phyloP scores from a whole-genome alignment of 768 basidiomycete genomes.

The Filobasidium floriforme region DNA sequence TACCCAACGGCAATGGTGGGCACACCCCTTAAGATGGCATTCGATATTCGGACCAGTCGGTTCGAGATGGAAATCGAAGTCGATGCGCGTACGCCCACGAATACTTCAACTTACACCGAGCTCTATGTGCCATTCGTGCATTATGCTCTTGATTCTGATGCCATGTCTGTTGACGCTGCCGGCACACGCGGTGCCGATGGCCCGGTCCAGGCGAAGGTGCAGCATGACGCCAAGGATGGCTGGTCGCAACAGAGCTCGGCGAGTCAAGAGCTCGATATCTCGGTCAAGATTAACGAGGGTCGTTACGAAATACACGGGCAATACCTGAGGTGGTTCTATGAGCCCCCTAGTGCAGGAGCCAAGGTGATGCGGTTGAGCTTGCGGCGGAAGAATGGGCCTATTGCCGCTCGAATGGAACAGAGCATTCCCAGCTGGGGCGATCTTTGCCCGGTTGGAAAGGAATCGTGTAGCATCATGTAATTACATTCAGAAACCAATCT shows the following conservation, averaged over 20 bases:
- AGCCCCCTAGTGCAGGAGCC: background rate
- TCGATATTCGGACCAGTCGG: slow-evolving; percentile 63
- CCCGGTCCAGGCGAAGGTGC: slow-evolving; percentile 32
- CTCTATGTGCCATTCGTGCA: slow-evolving; percentile 86
- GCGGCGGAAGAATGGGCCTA: slow-evolving; percentile 48
- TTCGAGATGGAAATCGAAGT: slow-evolving; percentile 68
- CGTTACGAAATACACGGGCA: slow-evolving; percentile 51
- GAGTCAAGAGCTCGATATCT: slow-evolving; percentile 27
- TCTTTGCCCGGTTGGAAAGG: background rate
- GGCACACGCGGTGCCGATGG: slow-evolving; percentile 4
- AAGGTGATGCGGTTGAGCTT: slow-evolving; percentile 42
- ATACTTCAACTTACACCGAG: slow-evolving; percentile 62
- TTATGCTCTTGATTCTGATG: slow-evolving; percentile 56
- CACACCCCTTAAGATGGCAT: slow-evolving; percentile 57
- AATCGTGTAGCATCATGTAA: background rate
- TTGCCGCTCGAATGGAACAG: slow-evolving; percentile 17
- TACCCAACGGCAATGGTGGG: slow-evolving; percentile 77
- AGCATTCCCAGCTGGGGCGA: slow-evolving; percentile 9
- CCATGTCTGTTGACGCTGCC: slow-evolving; percentile 16
- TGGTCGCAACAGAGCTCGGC: slow-evolving; percentile 13
- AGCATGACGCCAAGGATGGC: slow-evolving; percentile 17
- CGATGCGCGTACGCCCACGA: slow-evolving; percentile 51
- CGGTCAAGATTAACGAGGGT: slow-evolving; percentile 49
- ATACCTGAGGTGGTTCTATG: slow-evolving; percentile 53
- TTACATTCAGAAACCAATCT: background rate